Percentiles rank a stretch among this genome's conserved stretches.
phyloP scores from a whole-genome alignment of 2,329 filamentous ascomycete genomes.

The Trichoderma sp. region DNA sequence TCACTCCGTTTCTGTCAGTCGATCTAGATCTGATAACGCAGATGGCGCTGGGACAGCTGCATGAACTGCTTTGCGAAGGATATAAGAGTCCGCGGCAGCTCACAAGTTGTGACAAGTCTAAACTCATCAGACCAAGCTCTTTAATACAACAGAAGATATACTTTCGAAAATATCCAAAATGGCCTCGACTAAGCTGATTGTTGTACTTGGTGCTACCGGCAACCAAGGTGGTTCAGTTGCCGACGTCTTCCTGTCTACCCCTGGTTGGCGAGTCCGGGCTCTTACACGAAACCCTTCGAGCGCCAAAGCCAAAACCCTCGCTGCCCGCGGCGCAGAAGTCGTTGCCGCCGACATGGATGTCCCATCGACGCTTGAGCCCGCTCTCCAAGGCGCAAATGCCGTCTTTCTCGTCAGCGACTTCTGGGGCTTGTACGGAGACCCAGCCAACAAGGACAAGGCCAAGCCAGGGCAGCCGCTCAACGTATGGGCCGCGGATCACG shows the following conservation, averaged over 20 bases:
- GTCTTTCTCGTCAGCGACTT: conserved; percentile 36
- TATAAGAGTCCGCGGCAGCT: neutral
- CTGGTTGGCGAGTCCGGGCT: conserved; percentile 30
- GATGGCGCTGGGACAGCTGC: neutral
- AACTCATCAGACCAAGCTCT: neutral
- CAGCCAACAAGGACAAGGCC: neutral
- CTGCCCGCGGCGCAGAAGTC: conserved; percentile 27
- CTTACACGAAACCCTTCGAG: conserved; percentile 29
- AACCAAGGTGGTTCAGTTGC: conserved; percentile 28
- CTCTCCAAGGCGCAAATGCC: conserved; percentile 29
- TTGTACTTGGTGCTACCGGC: conserved; percentile 4
- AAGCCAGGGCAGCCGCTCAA: conserved; percentile 23
- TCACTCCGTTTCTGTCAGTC: neutral
- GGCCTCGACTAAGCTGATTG: neutral
- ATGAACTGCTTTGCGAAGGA: neutral
- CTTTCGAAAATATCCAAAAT: neutral
- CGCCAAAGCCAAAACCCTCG: conserved; percentile 25
- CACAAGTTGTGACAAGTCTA: neutral
- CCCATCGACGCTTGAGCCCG: conserved; percentile 22
- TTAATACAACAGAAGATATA: neutral
- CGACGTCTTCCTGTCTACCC: conserved; percentile 22
- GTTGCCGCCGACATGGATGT: conserved; percentile 29
- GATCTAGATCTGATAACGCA: neutral
- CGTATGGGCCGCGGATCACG: conserved; percentile 28
- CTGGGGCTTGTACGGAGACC: conserved; percentile 22